Evolutionary conservation across 768 basidiomycete species (phyloP).

Genomic region (Boletus sensibilis): DNA sequence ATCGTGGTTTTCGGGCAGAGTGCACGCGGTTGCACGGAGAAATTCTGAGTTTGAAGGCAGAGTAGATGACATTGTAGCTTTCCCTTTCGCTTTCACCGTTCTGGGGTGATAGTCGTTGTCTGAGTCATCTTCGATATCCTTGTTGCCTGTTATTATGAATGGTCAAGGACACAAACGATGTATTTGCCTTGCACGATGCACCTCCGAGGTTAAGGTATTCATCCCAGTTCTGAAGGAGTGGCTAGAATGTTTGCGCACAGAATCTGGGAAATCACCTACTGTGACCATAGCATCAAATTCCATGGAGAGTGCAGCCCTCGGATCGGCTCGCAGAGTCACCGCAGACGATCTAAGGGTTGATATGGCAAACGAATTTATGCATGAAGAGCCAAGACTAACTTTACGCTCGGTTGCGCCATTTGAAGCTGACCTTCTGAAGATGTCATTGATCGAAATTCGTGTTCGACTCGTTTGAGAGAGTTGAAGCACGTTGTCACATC

Average conservation of each 20-base stretch:
- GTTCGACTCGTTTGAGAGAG: slow-evolving; percentile 74
- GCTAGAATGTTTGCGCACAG: neutral
- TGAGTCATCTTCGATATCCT: slow-evolving; percentile 30
- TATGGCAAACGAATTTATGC: neutral
- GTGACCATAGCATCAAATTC: slow-evolving; percentile 67
- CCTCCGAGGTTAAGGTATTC: slow-evolving; percentile 53
- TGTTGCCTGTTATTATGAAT: slow-evolving; percentile 5
- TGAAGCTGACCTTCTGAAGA: slow-evolving; percentile 56
- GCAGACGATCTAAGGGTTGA: slow-evolving; percentile 42
- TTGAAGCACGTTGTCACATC: slow-evolving; percentile 80
- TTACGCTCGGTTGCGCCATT: slow-evolving; percentile 64
- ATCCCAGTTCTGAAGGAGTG: slow-evolving; percentile 54
- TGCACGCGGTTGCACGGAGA: slow-evolving; percentile 54
- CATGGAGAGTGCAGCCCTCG: slow-evolving; percentile 45
- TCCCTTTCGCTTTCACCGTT: slow-evolving; percentile 27
- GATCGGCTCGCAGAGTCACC: slow-evolving; percentile 54
- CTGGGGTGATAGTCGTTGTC: slow-evolving; percentile 56
- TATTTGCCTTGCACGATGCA: slow-evolving; percentile 19
- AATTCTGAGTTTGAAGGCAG: slow-evolving; percentile 39
- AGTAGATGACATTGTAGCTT: slow-evolving; percentile 23
- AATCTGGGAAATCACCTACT: slow-evolving; percentile 37
- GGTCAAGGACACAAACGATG: neutral
- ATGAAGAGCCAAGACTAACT: slow-evolving; percentile 41
- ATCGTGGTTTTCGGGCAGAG: slow-evolving; percentile 69
- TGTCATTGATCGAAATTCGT: slow-evolving; percentile 54